Conservation (phyloP, 139 green algal species). For the Chlamydomonas sp. region DNA sequence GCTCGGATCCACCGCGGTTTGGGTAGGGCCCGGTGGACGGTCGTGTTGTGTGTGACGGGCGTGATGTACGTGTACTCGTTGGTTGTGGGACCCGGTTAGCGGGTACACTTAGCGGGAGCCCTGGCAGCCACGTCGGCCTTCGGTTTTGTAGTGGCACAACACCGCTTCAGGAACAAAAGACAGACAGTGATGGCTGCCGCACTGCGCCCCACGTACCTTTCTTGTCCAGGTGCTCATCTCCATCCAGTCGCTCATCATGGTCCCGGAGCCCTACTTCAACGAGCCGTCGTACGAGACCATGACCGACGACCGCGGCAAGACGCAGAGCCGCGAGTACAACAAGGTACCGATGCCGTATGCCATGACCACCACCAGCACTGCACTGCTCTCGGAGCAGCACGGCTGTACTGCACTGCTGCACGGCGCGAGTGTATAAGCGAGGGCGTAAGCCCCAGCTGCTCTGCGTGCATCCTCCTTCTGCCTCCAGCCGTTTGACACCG, state of each 20-base stretch:
- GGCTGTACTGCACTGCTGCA: background rate
- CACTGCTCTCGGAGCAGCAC: background rate
- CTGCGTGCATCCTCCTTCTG: background rate
- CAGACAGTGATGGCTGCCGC: too few relatives aligned
- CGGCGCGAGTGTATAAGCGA: background rate
- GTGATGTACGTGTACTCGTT: too few relatives aligned
- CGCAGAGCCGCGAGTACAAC: slow-evolving; percentile 12
- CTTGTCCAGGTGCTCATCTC: slow-evolving; percentile 84
- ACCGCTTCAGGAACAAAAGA: too few relatives aligned
- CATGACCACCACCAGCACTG: background rate
- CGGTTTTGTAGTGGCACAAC: too few relatives aligned
- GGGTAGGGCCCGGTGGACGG: too few relatives aligned
- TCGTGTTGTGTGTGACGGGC: too few relatives aligned
- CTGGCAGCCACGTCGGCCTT: too few relatives aligned
- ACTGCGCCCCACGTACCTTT: background rate
- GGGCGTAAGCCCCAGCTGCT: background rate
- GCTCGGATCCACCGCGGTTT: too few relatives aligned
- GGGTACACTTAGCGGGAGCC: too few relatives aligned
- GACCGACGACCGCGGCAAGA: slow-evolving; percentile 35
- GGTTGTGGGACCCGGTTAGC: too few relatives aligned
- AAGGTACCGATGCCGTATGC: slow-evolving; percentile 1
- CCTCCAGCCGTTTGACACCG: background rate
- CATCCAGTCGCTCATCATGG: slow-evolving; percentile 91
- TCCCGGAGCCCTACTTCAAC: slow-evolving; percentile 90
- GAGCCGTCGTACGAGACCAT: slow-evolving; percentile 66